Evolutionary conservation across 768 basidiomycete species (phyloP), one percentile per base, ranked within the genome.

Genomic region (Austroboletus festivus): DNA sequence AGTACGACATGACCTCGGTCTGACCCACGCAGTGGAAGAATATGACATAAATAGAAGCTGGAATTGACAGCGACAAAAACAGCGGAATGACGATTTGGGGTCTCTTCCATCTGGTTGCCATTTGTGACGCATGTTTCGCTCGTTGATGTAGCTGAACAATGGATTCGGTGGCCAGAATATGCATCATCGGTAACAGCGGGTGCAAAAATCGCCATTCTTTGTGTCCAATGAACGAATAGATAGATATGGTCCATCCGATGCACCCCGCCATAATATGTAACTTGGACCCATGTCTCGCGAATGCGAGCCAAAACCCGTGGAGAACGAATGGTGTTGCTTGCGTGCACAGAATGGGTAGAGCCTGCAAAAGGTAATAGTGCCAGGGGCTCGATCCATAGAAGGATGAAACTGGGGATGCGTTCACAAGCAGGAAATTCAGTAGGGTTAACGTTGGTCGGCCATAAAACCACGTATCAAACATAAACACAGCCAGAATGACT

Each of bases 161-260:
- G 2, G 88, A 82, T 52, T 81, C 82, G 0, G 91, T 75, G 11
- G 88, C 86, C 51, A 96, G 76, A 19, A 93, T 55, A 56, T 96
- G 85, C 34, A 95, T 69, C 24, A 92, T 67, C 1, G 96, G 94
- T 4, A 98, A 73, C 18, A 97, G 64, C 0, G 95, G 93, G 55
- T 97, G 94, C 7, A 98, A 71, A 71, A 99, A 98, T 8, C 96
- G 78, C 93, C 93, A 97, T 74, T 99, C 96, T 60, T 98, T 98
- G 72, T 99, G 96, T 1, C 87, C 85, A 2, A 88, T 76, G 3
- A 87, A 52, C 8, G 95, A 97, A 63, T 90, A 93, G 6, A 86
- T 63, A 3, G 61, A 58, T 24, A 85, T 63, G 0, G 86, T 82
- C 85, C 88, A 91, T 18, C 70, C 52, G 2, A 86, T 55, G 44